Percentiles rank a stretch among this genome's conserved stretches.
Evolutionary conservation across 306 rosid species (phyloP).

Genomic region (Fragaria vesca): DNA sequence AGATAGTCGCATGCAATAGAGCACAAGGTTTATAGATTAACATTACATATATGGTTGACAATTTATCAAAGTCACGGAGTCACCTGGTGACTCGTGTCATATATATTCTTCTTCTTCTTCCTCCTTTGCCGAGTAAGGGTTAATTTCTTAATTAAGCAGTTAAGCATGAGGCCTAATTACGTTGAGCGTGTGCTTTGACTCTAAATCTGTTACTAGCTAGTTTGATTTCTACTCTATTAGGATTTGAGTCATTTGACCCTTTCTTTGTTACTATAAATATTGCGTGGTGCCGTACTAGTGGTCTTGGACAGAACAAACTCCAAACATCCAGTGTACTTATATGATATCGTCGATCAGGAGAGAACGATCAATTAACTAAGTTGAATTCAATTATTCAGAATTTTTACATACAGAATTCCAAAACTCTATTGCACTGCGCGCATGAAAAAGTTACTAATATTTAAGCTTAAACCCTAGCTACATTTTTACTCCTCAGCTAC

Average conservation of each 20-base stretch:
- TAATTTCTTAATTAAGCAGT: not conserved
- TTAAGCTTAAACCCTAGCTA: not conserved
- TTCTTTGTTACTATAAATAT: not conserved
- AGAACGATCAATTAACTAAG: not conserved
- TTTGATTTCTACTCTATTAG: not conserved
- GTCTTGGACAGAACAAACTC: not conserved
- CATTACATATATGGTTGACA: not conserved
- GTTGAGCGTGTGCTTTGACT: not conserved
- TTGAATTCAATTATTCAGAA: not conserved
- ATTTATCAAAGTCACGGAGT: not conserved
- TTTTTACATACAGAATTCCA: not conserved
- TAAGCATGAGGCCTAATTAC: not conserved
- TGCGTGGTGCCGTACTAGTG: not conserved
- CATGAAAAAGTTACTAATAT: not conserved
- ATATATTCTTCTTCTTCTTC: not conserved
- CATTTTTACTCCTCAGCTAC: not conserved
- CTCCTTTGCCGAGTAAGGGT: not conserved
- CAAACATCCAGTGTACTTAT: too few species aligned
- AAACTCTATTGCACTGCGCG: not conserved
- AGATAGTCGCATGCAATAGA: not conserved
- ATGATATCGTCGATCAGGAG: too few species aligned
- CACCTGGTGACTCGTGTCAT: not conserved
- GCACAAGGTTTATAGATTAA: too few species aligned
- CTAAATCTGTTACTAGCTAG: not conserved
- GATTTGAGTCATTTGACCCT: not conserved